Base-by-base conservation (phyloP, 1,139 yeast genomes). In the Protomyces inouyei region DNA sequence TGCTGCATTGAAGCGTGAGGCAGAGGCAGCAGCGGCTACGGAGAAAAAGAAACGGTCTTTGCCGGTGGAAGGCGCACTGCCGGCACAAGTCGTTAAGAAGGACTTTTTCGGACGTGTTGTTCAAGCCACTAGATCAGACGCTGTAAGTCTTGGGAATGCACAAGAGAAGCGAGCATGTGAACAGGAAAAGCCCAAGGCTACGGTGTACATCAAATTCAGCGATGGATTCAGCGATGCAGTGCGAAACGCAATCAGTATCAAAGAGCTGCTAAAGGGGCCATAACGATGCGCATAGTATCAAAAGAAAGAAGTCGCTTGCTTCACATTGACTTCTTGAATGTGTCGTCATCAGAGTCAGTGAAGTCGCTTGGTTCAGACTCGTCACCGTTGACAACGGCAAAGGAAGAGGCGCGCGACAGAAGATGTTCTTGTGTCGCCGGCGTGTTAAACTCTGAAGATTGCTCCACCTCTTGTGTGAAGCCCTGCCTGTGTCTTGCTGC, bases 211-310 rank as follows among this genome's bases (percentile, higher is more conserved):
- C 16, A 92, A 88, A 72, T 92, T 86, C 72, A 88, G 88, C 69
- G 98, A 92, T 74, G 98, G 98, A 1, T 92, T 88, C 71, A 88
- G 96, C 8, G 88, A 92, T 74, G 98, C 98, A 0, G 98, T 93
- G 0, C 78, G 96, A 51, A 90, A 90, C 71, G 87, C 86, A 66
- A 84, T 92, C 37, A 82, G 86, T 6, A 93, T 98, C 97, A 74
- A 77, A 3, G 88, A 85, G 14, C 38, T 64, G 59, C 37, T 64
- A 36, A 38, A 55, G n/a, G 53, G 21, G 53, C 16, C 53, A 28
- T 28, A 28, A 6, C 32, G 9, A 4, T 28, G 32, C 32, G 32
- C 32, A 5, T 28, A 28, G 43, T 14, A 14, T 38, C 43, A 0
- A 38, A 14, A 2, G 3, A 38, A 38, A 38, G 43, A 38, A 10